Evolutionary conservation across 1,284 basidiomycete species (phyloP).

Genomic region (Fomes fomentarius): DNA sequence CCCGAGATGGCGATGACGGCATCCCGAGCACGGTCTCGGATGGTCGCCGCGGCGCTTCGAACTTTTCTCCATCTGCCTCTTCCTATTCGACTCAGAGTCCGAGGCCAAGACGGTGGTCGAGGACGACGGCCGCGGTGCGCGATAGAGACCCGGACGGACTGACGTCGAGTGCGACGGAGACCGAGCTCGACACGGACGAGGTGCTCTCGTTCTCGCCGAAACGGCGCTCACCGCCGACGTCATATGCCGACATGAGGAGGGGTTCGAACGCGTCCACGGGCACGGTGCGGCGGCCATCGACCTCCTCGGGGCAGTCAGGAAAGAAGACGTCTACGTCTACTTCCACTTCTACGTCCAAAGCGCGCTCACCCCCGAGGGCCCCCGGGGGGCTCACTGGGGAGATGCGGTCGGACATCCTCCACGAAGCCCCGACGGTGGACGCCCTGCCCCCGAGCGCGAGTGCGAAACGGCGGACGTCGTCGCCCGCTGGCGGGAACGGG

Average conservation of each 20-base stretch:
- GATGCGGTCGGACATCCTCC: conserved; percentile 17
- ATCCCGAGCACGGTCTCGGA: conserved; percentile 6
- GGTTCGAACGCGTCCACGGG: conserved; percentile 10
- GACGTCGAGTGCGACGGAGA: conserved; percentile 35
- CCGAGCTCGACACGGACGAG: conserved; percentile 59
- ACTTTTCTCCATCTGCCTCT: not conserved
- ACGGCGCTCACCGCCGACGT: conserved; percentile 47
- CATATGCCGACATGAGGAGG: conserved; percentile 20
- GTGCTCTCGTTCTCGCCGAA: conserved; percentile 72
- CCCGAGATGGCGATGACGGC: conserved; percentile 13
- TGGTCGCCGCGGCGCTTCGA: conserved; percentile 4
- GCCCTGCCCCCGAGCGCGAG: not conserved
- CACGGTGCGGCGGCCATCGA: conserved; percentile 23
- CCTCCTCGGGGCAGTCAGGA: not conserved
- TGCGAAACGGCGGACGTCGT: not conserved
- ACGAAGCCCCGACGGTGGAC: conserved; percentile 13
- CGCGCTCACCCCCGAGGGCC: not conserved
- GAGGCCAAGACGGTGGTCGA: conserved; percentile 11
- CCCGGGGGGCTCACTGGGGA: not conserved
- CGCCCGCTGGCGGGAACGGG: conserved; percentile 1
- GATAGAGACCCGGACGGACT: conserved; percentile 9
- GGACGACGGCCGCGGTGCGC: not conserved
- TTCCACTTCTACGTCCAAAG: too few species aligned
- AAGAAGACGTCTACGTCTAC: too few species aligned
- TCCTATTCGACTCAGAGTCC: not conserved